Conservation (phyloP, 2,329 filamentous ascomycete genomes). For the Apiospora sp. region DNA sequence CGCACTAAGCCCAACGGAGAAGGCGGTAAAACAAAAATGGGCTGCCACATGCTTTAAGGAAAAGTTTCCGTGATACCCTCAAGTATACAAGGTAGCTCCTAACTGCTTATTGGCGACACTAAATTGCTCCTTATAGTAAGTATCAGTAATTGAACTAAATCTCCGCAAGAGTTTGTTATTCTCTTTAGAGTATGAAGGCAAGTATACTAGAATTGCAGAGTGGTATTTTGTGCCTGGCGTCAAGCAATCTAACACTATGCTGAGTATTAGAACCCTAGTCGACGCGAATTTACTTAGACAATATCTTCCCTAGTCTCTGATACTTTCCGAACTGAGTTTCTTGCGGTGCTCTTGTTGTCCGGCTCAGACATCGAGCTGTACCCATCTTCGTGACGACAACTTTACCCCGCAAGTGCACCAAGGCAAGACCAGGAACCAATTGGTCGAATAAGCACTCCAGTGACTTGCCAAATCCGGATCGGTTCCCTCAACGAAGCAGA, state of each 20-base stretch:
- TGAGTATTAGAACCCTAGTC: not conserved
- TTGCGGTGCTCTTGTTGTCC: not conserved
- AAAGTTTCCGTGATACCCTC: not conserved
- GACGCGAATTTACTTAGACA: not conserved
- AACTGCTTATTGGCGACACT: not conserved
- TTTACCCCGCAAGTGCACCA: not conserved
- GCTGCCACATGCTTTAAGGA: not conserved
- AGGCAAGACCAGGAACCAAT: not conserved
- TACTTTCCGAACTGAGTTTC: not conserved
- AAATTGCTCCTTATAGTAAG: not conserved
- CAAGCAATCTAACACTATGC: not conserved
- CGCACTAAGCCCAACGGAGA: slow-evolving; percentile 33
- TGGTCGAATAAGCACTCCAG: not conserved
- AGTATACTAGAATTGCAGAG: not conserved
- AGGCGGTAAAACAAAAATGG: slow-evolving; percentile 22
- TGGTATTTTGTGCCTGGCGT: not conserved
- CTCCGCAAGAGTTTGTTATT: too few relatives aligned
- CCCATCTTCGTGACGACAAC: not conserved
- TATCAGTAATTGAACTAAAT: not conserved
- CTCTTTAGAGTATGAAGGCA: not conserved
- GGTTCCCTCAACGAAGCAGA: not conserved
- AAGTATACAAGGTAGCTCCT: not conserved
- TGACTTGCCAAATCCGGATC: not conserved
- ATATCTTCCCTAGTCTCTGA: not conserved
- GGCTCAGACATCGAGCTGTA: not conserved